Conservation (phyloP, 176 grass and related monocot genomes). For the Carex cristatella region DNA sequence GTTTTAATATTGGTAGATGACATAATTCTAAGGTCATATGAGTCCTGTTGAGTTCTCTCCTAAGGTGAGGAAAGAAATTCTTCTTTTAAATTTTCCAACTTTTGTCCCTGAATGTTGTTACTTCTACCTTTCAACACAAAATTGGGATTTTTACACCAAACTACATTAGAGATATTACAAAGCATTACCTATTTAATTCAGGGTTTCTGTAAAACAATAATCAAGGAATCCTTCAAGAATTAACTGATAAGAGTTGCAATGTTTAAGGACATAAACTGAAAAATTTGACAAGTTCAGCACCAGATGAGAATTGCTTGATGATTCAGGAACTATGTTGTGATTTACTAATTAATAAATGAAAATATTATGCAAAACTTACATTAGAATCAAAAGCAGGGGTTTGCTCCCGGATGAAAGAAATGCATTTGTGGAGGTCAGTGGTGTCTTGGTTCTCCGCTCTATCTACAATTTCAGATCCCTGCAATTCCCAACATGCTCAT, state of each 20-base stretch:
- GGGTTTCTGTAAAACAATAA: neutral
- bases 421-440: slow-evolving; percentile 70
- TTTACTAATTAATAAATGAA: neutral
- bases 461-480: slow-evolving; percentile 64
- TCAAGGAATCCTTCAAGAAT: neutral
- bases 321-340: neutral
- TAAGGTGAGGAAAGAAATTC: neutral
- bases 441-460: slow-evolving; percentile 69
- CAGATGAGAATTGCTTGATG: neutral
- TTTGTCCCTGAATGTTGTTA: neutral
- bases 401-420: slow-evolving; percentile 39
- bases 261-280: neutral
- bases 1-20: neutral
- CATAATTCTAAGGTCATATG: neutral
- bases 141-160: neutral
- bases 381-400: slow-evolving; percentile 36
- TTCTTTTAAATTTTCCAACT: neutral
- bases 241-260: neutral
- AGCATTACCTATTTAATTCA: neutral
- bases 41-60: neutral
- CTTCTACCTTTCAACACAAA: neutral
- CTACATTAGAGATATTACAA: neutral
- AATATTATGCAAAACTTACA: slow-evolving; percentile 32
- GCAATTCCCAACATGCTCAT: slow-evolving; percentile 4
- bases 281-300: neutral